A percentile compares a stretch with the other conserved stretches of the same genome.
These are phyloP conservation scores for Tolypocladium nubicola DNA, from an alignment of 2,329 filamentous ascomycete genomes.

Conservation along the genomic window DNA sequence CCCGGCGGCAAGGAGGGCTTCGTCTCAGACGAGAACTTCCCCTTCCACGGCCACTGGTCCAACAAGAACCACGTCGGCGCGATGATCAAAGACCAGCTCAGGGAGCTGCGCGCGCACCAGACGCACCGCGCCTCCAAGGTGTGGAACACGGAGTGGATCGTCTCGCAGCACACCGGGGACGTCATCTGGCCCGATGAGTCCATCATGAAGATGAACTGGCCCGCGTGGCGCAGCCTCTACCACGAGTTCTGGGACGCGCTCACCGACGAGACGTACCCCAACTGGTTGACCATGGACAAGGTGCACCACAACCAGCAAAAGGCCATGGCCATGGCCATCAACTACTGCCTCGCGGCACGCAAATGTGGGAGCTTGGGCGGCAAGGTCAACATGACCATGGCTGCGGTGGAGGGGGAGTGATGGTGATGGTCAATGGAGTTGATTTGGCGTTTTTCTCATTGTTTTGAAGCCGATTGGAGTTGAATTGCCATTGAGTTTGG, in stretches of 20 bases:
- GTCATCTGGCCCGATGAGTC: not conserved
- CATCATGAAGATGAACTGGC: slow-evolving; percentile 7
- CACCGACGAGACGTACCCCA: slow-evolving; percentile 16
- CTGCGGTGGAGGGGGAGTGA: not conserved
- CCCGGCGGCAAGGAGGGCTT: slow-evolving; percentile 17
- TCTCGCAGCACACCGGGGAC: slow-evolving; percentile 9
- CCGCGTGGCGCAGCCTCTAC: slow-evolving; percentile 12
- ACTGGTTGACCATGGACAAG: slow-evolving; percentile 20
- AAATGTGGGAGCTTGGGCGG: slow-evolving; percentile 12
- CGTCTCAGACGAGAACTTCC: slow-evolving; percentile 13
- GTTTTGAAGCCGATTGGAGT: too few species aligned
- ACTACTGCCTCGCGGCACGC: slow-evolving; percentile 17
- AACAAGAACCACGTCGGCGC: slow-evolving; percentile 4
- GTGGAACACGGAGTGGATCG: slow-evolving; percentile 15
- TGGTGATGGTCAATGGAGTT: too few species aligned
- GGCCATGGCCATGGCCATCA: slow-evolving; percentile 16
- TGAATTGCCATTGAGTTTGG: too few species aligned
- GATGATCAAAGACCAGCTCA: slow-evolving; percentile 13
- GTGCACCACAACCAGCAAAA: slow-evolving; percentile 14
- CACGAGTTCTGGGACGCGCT: slow-evolving; percentile 12
- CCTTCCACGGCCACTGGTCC: slow-evolving; percentile 13
- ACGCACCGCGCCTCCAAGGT: slow-evolving; percentile 5
- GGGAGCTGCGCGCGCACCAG: slow-evolving; percentile 5
- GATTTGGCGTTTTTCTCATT: too few species aligned
- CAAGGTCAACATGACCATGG: slow-evolving; percentile 6